Evolutionary conservation across 495 filamentous ascomycete genomes (phyloP).

Genomic region (Immersiella caudata): DNA sequence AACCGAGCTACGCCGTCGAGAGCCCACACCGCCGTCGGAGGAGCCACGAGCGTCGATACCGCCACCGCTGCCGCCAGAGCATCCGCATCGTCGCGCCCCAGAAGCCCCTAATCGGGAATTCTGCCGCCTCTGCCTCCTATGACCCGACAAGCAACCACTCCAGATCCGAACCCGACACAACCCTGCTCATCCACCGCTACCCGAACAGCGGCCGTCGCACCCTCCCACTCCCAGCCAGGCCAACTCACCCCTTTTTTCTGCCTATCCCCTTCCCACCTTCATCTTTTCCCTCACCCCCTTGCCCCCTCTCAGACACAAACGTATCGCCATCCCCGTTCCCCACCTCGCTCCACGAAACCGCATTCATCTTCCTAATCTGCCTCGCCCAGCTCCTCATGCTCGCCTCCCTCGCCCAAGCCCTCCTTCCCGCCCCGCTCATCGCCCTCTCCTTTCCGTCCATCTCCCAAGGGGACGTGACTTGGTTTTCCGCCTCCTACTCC

Average conservation of each 20-base stretch:
- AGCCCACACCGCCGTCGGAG: too few relatives aligned
- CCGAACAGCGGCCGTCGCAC: neutral
- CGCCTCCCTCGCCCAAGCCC: constrained; percentile 40
- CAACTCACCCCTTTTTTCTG: too few relatives aligned
- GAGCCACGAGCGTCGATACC: neutral
- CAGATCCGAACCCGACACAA: too few relatives aligned
- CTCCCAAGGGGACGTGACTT: constrained; percentile 48
- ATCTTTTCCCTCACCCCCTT: neutral
- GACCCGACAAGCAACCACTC: neutral
- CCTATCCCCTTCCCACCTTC: too few relatives aligned
- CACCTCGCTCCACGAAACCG: constrained; percentile 17
- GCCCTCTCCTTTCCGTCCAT: constrained; percentile 46
- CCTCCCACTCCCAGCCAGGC: too few relatives aligned
- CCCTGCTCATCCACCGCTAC: neutral
- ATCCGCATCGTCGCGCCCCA: neutral
- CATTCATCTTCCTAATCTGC: constrained; percentile 27
- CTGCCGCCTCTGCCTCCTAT: neutral
- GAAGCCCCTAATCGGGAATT: too few relatives aligned
- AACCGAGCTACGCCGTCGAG: too few relatives aligned
- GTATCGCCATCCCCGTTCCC: neutral
- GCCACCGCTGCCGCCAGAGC: too few relatives aligned
- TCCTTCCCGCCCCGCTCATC: constrained; percentile 49
- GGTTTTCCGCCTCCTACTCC: constrained; percentile 59
- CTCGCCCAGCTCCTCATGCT: constrained; percentile 41
- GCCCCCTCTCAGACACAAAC: neutral